Evolutionary conservation across 306 rosid genomes (phyloP), one percentile per base, ranked within the genome.

Genomic region (Glycine tomentella): DNA sequence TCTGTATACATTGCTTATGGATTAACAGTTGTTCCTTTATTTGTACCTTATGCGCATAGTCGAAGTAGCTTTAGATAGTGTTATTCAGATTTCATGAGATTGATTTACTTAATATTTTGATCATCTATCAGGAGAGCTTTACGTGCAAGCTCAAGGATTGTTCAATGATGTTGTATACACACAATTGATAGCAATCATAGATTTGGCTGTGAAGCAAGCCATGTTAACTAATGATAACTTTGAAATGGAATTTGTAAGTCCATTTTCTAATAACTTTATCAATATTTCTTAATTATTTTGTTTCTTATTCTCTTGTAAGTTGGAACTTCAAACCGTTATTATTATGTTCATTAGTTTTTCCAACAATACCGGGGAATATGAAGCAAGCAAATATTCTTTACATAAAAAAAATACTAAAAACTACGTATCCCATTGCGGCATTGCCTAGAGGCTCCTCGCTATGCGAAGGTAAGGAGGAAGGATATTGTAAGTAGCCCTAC

Each of bases 161-260:
- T 93, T 95, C 86, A 90, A 85, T 70, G 89, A 87, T 81, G 82
- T 66, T 55, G 79, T 95, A 90, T 95, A 95, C 69, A 87, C 85
- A 58, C 97, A 86, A 78, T 72, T 93, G 85, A 77, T 93, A 75
- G 88, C 90, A 76, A 85, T 93, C 79, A 76, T 95, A 77, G 81
- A 81, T 82, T 82, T 89, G 89, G 91, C 89, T 59, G 85, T 93
- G 88, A 91, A 93, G 89, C 91, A 93, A 85, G 87, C 93, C 85
- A 71, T 90, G 79, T 31, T 84, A 44, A 81, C 82, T 42, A 88
- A 83, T 59, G 94, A 93, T 53, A 93, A 82, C 87, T 91, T 91
- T 59, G 99, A 91, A 88, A 75, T 78, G 25, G 99, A 95, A 85
- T 95, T 89, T 89, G 99, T 95, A 84, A 93, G 99, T 90, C 73